Evolutionary conservation across 2,329 filamentous ascomycete genomes (phyloP).

Genomic region (Sclerotiophoma versabilis): DNA sequence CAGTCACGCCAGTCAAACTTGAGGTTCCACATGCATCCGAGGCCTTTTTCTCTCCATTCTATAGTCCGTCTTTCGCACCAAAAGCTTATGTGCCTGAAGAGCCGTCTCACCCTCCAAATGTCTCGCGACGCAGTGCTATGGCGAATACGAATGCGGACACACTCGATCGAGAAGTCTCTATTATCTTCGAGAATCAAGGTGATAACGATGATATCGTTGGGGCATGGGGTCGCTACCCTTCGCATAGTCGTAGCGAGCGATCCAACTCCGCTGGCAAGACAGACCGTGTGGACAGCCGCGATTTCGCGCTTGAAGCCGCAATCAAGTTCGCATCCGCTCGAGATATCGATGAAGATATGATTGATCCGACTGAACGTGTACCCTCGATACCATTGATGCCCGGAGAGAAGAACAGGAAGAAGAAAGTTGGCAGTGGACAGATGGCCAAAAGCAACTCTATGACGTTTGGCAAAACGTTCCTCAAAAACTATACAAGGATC

Average conservation of each 20-base stretch:
- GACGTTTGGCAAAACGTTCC: slow-evolving; percentile 50
- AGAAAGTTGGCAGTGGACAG: slow-evolving; percentile 70
- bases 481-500: slow-evolving; percentile 55
- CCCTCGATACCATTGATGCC: slow-evolving; percentile 27
- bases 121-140: slow-evolving; percentile 32
- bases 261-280: slow-evolving; percentile 48
- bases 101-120: not conserved
- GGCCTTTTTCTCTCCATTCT: not conserved
- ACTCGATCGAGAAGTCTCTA: slow-evolving; percentile 20
- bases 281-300: slow-evolving; percentile 51
- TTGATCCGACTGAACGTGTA: slow-evolving; percentile 36
- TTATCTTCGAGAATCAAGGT: slow-evolving; percentile 36
- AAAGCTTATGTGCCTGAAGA: not conserved
- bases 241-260: slow-evolving; percentile 53
- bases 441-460: slow-evolving; percentile 65
- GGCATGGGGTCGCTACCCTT: slow-evolving; percentile 57
- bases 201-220: slow-evolving; percentile 38
- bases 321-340: slow-evolving; percentile 32
- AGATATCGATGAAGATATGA: slow-evolving; percentile 27
- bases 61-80: not conserved
- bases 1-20: not conserved
- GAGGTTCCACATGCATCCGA: not conserved
- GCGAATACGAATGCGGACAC: slow-evolving; percentile 12
- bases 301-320: slow-evolving; percentile 52
- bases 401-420: slow-evolving; percentile 49